phyloP scores from a whole-genome alignment of 371 early-diverging fungal genomes.

The Rhizopus arrhizus region DNA sequence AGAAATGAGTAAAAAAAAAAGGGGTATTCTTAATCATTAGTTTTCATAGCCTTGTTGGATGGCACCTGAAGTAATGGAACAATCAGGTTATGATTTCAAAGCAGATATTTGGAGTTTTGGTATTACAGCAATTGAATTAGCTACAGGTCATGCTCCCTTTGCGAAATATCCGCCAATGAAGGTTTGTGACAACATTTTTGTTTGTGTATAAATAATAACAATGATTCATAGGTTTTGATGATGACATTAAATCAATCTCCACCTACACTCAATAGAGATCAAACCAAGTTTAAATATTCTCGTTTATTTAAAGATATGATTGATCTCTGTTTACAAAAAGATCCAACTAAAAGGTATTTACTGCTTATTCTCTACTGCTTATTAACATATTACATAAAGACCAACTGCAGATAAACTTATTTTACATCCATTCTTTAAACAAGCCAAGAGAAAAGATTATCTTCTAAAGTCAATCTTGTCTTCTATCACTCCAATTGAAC shows the following conservation, averaged over 20 bases:
- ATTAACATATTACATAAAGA: constrained; percentile 34
- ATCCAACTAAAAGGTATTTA: constrained; percentile 73
- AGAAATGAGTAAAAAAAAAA: background rate
- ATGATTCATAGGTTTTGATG: constrained; percentile 71
- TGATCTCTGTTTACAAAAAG: constrained; percentile 80
- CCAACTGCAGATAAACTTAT: constrained; percentile 81
- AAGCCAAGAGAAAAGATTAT: constrained; percentile 71
- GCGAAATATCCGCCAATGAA: constrained; percentile 89
- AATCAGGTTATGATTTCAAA: constrained; percentile 81
- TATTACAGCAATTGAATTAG: constrained; percentile 86
- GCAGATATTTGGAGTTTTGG: constrained; percentile 95
- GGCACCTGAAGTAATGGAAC: constrained; percentile 83
- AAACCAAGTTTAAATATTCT: constrained; percentile 73
- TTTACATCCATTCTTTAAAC: constrained; percentile 77
- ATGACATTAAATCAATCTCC: constrained; percentile 87
- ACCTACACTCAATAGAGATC: constrained; percentile 82
- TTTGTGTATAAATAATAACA: background rate
- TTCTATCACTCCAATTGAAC: constrained; percentile 71
- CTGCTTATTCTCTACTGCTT: too few relatives aligned
- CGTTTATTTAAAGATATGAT: constrained; percentile 86
- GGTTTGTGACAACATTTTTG: constrained; percentile 28
- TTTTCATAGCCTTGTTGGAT: constrained; percentile 76
- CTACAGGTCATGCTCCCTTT: constrained; percentile 90
- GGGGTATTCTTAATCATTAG: background rate
- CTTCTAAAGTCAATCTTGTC: constrained; percentile 61